Conservation (phyloP, 768 basidiomycete genomes). For the Crucibulum laeve region DNA sequence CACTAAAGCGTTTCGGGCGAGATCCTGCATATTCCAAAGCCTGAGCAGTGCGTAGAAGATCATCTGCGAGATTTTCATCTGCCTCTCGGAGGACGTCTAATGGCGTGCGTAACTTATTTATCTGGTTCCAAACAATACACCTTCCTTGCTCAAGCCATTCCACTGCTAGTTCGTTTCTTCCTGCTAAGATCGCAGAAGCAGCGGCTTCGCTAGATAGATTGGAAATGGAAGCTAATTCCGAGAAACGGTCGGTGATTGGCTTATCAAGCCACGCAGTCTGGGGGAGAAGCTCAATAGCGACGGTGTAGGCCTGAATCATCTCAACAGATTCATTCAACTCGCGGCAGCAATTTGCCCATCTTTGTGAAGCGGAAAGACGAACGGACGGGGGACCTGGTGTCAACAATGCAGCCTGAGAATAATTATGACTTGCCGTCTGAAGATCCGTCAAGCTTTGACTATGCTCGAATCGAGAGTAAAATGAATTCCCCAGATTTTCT, state of each 20-base stretch:
- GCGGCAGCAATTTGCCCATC: background rate
- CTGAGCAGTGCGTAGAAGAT: background rate
- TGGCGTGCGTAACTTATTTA: conserved; percentile 11
- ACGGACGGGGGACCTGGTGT: conserved; percentile 9
- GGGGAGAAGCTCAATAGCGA: background rate
- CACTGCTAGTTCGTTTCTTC: conserved; percentile 7
- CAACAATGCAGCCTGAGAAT: conserved; percentile 3
- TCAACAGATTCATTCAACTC: background rate
- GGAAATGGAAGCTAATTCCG: background rate
- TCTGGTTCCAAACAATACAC: conserved; percentile 14
- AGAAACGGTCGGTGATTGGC: background rate
- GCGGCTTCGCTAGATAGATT: background rate
- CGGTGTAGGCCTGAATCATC: background rate
- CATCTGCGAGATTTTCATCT: background rate
- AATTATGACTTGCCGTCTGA: conserved; percentile 2
- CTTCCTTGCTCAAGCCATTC: conserved; percentile 18
- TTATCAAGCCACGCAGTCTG: background rate
- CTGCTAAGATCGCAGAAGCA: background rate
- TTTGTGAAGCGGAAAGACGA: background rate
- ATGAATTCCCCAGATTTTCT: conserved; percentile 9
- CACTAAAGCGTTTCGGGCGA: background rate
- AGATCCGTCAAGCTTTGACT: conserved; percentile 7
- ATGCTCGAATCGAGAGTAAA: conserved; percentile 2
- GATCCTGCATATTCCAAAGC: background rate
- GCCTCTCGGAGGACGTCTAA: conserved; percentile 6